These are phyloP conservation scores for Sarcodon sp. DNA, from an alignment of 768 basidiomycete species.

Conservation along the genomic window DNA sequence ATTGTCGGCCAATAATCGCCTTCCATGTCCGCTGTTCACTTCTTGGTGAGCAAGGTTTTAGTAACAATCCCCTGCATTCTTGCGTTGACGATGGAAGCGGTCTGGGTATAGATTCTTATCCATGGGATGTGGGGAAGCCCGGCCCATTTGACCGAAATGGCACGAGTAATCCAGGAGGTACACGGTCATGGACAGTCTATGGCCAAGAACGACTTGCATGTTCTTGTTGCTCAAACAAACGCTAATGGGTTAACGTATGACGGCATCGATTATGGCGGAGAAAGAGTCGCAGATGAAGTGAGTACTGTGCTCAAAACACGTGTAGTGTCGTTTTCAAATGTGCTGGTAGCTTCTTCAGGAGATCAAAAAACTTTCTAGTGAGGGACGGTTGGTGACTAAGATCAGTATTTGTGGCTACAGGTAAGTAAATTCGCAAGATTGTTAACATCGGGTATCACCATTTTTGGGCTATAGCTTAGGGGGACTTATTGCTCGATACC, in stretches of 20 bases:
- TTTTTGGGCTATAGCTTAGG: conserved; percentile 51
- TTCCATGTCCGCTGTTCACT: no score
- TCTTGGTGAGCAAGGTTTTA: no score
- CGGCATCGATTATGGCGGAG: neutral
- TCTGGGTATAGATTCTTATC: neutral
- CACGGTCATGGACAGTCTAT: neutral
- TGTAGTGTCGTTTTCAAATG: neutral
- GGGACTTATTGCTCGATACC: conserved; percentile 58
- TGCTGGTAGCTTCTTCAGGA: neutral
- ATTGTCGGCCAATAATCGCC: no score
- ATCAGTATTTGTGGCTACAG: neutral
- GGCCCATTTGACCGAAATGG: neutral
- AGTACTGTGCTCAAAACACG: neutral
- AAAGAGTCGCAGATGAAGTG: neutral
- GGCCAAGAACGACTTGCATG: neutral
- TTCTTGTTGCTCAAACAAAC: neutral
- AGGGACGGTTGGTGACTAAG: neutral
- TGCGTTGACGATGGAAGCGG: no score
- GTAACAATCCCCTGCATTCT: no score
- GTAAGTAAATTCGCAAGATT: no score
- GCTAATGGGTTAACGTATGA: neutral
- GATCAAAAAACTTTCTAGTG: neutral
- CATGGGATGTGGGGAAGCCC: neutral
- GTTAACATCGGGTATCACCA: no score
- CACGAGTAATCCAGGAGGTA: neutral